phyloP scores from a whole-genome alignment of 805 yeast species.

The Tetrapisispora namnaoensis region DNA sequence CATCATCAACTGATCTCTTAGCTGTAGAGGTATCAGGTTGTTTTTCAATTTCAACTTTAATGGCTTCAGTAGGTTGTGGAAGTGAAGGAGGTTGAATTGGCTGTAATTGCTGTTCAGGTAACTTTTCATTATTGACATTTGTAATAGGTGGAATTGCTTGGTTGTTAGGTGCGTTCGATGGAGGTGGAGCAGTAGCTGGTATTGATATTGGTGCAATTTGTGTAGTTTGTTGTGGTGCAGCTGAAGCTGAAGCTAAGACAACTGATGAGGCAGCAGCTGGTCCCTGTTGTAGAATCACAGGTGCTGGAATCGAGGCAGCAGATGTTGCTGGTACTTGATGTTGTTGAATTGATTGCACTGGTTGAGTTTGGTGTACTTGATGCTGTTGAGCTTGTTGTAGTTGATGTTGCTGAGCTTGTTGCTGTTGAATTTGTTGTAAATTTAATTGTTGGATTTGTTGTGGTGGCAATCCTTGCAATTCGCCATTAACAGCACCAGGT shows the following conservation, averaged over 20 bases:
- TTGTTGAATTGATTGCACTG: constrained; percentile 2
- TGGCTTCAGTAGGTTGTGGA: background rate
- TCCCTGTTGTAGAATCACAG: background rate
- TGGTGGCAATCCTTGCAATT: constrained; percentile 1
- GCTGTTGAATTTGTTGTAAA: constrained; percentile 4
- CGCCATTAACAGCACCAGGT: constrained; percentile 1
- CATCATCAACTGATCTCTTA: constrained; percentile 24
- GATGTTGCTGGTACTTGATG: constrained; percentile 1
- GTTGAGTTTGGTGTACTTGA: constrained; percentile 4
- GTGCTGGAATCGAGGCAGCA: background rate
- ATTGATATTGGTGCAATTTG: constrained; percentile 1
- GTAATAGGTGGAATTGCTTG: background rate
- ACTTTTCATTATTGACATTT: background rate
- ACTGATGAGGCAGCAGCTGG: background rate
- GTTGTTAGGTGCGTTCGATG: background rate
- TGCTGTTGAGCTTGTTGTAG: background rate
- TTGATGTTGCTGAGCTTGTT: constrained; percentile 3
- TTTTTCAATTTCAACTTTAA: background rate
- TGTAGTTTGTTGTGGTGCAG: background rate
- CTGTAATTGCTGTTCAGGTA: background rate
- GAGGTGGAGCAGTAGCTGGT: background rate
- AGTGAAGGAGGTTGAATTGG: background rate
- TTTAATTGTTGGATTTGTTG: constrained; percentile 2
- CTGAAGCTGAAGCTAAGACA: background rate
- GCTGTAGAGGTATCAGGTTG: constrained; percentile 6